A percentile compares a stretch with the other conserved stretches of the same genome.
Conservation (phyloP, 192 early-diverging fungal genomes). For the Entophlyctis luteolus region DNA sequence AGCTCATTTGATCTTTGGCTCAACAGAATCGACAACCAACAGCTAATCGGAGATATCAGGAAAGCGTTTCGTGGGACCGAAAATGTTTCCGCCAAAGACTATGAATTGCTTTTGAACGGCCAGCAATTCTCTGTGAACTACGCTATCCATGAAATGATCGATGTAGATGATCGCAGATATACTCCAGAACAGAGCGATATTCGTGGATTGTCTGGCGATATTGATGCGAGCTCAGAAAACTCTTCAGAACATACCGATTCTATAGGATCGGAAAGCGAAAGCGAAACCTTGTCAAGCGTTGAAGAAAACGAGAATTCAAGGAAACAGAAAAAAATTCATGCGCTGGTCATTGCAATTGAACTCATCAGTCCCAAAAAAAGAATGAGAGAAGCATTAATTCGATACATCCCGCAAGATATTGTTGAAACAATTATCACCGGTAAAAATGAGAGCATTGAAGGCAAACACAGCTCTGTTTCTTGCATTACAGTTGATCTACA, state of each 20-base stretch:
- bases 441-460: neutral
- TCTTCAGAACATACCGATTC: neutral
- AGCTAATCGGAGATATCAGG: slow-evolving; percentile 38
- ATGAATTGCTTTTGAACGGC: slow-evolving; percentile 28
- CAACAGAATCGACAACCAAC: slow-evolving; percentile 9
- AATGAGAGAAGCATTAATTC: slow-evolving; percentile 19
- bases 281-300: neutral
- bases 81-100: slow-evolving; percentile 18
- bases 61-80: slow-evolving; percentile 23
- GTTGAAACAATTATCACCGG: slow-evolving; percentile 25
- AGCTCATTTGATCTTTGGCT: slow-evolving; percentile 46
- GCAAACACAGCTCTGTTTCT: slow-evolving; percentile 16
- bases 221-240: too few relatives aligned
- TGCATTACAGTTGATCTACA: slow-evolving; percentile 29
- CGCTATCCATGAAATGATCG: slow-evolving; percentile 22
- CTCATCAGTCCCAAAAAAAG: slow-evolving; percentile 25
- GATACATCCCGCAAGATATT: slow-evolving; percentile 27
- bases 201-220: neutral
- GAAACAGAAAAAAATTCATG: slow-evolving; percentile 15
- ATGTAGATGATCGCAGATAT: neutral
- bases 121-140: slow-evolving; percentile 25
- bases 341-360: slow-evolving; percentile 29
- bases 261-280: neutral
- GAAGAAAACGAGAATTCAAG: neutral
- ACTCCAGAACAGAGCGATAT: neutral